Evolutionary conservation across 345 rosid genomes (phyloP), one percentile per base, ranked within the genome.

Genomic region (Euphorbia lathyris): DNA sequence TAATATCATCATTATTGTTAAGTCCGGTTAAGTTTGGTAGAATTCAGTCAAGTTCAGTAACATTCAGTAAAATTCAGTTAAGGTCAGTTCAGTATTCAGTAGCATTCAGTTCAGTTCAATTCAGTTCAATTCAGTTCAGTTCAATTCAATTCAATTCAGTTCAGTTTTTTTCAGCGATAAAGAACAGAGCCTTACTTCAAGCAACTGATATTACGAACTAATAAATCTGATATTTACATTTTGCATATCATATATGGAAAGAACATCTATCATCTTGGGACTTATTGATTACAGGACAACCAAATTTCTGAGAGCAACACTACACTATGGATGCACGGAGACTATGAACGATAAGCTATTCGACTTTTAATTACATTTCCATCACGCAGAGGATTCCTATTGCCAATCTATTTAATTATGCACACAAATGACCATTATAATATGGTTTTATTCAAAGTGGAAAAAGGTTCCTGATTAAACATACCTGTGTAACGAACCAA

Each of bases 401-500:
- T 16, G 19, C 58, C 53, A 20, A 63, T 9, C 7, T n/a, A 16
- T 72, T 17, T 38, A 64, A 17, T 32, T n/a, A 58, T 10, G 23
- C 17, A 29, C 25, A 43, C 98, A 56, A 27, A 51, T 25, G 67
- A 61, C 57, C 22, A 14, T 42, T 27, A 29, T 7, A 16, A 40
- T n/a, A n/a, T n/a, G n/a, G n/a, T n/a, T 17, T 5, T 11, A 32
- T 7, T 29, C n/a, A n/a, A n/a, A n/a, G n/a, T n/a, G n/a, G n/a
- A n/a, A n/a, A n/a, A n/a, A n/a, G n/a, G n/a, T n/a, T 52, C 59
- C 57, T 38, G 47, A 69, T 29, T 38, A 64, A 73, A 40, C 29
- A 71, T 75, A 95, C 99, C 97, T 95, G 98, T 30, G 99, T 95
- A 40, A 95, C 75, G 82, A 95, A 95, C 99, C 99, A 95, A 70